phyloP scores from a whole-genome alignment of 2,329 filamentous ascomycete genomes.

The Colletotrichum zoysiae region DNA sequence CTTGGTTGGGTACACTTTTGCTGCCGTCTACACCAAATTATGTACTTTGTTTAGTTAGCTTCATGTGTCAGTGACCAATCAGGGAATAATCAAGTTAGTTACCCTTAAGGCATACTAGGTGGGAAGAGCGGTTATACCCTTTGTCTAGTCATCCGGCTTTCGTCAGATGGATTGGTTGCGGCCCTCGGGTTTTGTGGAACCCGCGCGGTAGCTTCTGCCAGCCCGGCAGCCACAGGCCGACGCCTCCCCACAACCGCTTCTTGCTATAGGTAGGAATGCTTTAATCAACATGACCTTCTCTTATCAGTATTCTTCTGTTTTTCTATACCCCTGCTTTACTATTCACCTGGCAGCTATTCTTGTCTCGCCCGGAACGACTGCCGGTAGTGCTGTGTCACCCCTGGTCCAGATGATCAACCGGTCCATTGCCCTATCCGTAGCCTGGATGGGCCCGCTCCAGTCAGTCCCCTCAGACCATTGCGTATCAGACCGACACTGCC shows the following conservation, averaged over 20 bases:
- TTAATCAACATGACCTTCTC: too few relatives aligned
- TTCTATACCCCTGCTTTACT: not conserved
- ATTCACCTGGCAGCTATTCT: not conserved
- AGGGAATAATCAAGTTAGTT: too few relatives aligned
- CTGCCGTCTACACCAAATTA: not conserved
- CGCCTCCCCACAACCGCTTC: not conserved
- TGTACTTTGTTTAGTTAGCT: not conserved
- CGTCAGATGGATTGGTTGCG: too few relatives aligned
- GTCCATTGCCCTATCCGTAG: not conserved
- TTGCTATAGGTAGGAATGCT: too few relatives aligned
- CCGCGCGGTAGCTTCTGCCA: not conserved
- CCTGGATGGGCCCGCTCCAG: not conserved
- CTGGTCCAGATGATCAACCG: not conserved
- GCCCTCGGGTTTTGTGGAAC: not conserved
- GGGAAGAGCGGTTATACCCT: not conserved
- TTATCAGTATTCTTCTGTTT: too few relatives aligned
- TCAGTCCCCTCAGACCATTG: not conserved
- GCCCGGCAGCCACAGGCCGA: too few relatives aligned
- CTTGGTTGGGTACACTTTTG: not conserved
- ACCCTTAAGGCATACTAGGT: too few relatives aligned
- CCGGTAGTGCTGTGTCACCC: not conserved
- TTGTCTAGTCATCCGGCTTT: too few relatives aligned
- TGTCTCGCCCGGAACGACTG: not conserved
- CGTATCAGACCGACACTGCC: slow-evolving; percentile 27
- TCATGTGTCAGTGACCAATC: too few relatives aligned